Conservation (phyloP, 208 protist genomes). For the Trypanosoma congolense region DNA sequence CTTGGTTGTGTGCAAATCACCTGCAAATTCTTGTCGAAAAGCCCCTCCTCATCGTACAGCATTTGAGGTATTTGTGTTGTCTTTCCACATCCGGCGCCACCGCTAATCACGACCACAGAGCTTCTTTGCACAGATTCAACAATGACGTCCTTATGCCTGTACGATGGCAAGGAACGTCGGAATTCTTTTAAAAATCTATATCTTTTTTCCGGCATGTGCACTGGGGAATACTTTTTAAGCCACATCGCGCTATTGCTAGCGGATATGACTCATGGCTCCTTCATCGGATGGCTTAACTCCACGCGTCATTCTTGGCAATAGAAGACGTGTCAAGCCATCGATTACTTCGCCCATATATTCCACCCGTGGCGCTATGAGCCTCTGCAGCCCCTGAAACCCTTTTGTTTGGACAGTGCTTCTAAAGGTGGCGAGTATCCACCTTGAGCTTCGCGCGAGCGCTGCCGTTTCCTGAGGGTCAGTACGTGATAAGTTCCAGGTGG, state of each 20-base stretch:
- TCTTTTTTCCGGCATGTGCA: slow-evolving; percentile 7
- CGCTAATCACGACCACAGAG: slow-evolving; percentile 84
- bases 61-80: slow-evolving; percentile 93
- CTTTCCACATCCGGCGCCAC: slow-evolving; percentile 97
- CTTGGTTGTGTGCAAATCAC: slow-evolving; percentile 89
- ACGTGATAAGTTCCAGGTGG: slow-evolving; percentile 47
- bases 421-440: slow-evolving; percentile 33
- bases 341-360: slow-evolving; percentile 27
- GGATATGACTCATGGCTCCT: too few relatives aligned
- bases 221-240: too few relatives aligned
- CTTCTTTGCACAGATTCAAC: slow-evolving; percentile 52
- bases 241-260: too few relatives aligned
- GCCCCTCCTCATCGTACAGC: slow-evolving; percentile 56
- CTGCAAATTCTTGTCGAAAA: slow-evolving; percentile 47
- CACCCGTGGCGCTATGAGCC: slow-evolving; percentile 41
- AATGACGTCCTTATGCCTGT: slow-evolving; percentile 43
- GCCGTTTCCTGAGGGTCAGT: slow-evolving; percentile 66
- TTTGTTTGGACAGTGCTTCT: slow-evolving; percentile 50
- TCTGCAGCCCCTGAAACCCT: slow-evolving; percentile 73
- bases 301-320: slow-evolving; percentile 41
- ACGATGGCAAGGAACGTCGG: slow-evolving; percentile 54
- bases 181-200: slow-evolving; percentile 47
- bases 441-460: slow-evolving; percentile 19
- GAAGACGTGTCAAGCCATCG: slow-evolving; percentile 19
- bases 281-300: too few relatives aligned